Percentiles rank a stretch among this genome's conserved stretches.
Evolutionary conservation across 176 grass and related monocot genomes (phyloP).

Genomic region (Olyra latifolia): DNA sequence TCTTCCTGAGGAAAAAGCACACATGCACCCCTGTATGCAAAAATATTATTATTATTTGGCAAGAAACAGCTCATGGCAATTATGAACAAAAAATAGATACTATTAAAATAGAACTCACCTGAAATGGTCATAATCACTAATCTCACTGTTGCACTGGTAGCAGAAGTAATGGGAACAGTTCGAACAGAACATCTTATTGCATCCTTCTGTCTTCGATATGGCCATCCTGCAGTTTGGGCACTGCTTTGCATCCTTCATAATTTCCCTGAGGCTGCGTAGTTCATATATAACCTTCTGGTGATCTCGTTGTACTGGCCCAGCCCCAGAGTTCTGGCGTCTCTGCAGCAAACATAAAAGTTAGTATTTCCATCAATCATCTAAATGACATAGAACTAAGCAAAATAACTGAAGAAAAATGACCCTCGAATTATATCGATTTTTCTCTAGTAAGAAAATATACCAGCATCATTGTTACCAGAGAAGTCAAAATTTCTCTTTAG

Average conservation of each 20-base stretch:
- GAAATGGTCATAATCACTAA: slow-evolving; percentile 89
- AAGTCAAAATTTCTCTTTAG: background rate
- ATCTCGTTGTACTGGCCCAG: slow-evolving; percentile 40
- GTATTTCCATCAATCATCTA: background rate
- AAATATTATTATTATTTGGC: slow-evolving; percentile 27
- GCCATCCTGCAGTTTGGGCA: slow-evolving; percentile 79
- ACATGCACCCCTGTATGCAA: slow-evolving; percentile 49
- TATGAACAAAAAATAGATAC: slow-evolving; percentile 4
- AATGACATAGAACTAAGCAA: background rate
- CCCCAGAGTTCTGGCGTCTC: slow-evolving; percentile 49
- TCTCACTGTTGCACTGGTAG: slow-evolving; percentile 70
- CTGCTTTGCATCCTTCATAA: slow-evolving; percentile 68
- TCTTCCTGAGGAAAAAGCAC: slow-evolving; percentile 63
- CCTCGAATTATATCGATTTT: background rate
- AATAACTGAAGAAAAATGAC: slow-evolving; percentile 1
- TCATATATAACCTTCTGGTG: slow-evolving; percentile 58
- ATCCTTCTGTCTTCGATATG: slow-evolving; percentile 75
- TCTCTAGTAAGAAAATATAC: background rate
- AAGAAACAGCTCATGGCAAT: background rate
- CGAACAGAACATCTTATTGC: slow-evolving; percentile 76
- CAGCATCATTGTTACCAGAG: background rate
- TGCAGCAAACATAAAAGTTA: slow-evolving; percentile 39
- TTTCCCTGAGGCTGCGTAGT: slow-evolving; percentile 62
- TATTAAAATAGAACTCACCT: slow-evolving; percentile 38
- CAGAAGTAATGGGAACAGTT: slow-evolving; percentile 71